A percentile compares a stretch with the other conserved stretches of the same genome.
These are phyloP conservation scores for Linanthus parryae DNA, from an alignment of 148 eudicot genomes.

Conservation along the genomic window DNA sequence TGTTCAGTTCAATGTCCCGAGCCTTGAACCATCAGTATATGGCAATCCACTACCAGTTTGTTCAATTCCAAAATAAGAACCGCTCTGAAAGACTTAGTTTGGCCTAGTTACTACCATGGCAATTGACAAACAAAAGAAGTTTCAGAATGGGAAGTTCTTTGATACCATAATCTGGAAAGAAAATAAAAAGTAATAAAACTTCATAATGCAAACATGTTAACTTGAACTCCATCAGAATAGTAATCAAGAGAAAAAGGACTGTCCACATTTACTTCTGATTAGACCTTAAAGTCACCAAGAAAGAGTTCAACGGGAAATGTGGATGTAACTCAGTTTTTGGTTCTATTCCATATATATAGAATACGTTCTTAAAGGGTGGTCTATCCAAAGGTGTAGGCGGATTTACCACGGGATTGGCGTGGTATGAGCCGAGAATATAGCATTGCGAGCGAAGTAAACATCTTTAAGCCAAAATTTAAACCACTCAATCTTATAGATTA, in stretches of 20 bases:
- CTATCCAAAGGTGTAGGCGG: constrained; percentile 96
- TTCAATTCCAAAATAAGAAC: too few relatives aligned
- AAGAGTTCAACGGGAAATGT: neutral
- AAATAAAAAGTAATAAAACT: neutral
- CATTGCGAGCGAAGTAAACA: constrained; percentile 2
- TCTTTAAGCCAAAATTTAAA: neutral
- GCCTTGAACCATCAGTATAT: too few relatives aligned
- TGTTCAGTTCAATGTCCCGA: too few relatives aligned
- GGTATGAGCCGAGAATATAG: constrained; percentile 63
- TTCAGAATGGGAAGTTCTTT: constrained; percentile 1
- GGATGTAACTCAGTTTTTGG: constrained; percentile 78
- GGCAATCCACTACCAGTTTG: too few relatives aligned
- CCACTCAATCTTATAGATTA: neutral
- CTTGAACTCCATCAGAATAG: too few relatives aligned
- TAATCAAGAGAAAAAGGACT: neutral
- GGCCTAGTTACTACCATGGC: too few relatives aligned
- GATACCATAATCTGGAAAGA: neutral
- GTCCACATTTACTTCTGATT: too few relatives aligned
- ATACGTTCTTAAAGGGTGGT: constrained; percentile 90
- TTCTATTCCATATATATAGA: constrained; percentile 94
- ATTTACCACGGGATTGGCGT: constrained; percentile 78
- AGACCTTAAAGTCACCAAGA: too few relatives aligned
- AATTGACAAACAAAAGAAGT: too few relatives aligned
- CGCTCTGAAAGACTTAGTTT: too few relatives aligned
- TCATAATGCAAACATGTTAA: too few relatives aligned